phyloP scores from a whole-genome alignment of 257 asterid genomes.

The Craterostigma plantagineum region DNA sequence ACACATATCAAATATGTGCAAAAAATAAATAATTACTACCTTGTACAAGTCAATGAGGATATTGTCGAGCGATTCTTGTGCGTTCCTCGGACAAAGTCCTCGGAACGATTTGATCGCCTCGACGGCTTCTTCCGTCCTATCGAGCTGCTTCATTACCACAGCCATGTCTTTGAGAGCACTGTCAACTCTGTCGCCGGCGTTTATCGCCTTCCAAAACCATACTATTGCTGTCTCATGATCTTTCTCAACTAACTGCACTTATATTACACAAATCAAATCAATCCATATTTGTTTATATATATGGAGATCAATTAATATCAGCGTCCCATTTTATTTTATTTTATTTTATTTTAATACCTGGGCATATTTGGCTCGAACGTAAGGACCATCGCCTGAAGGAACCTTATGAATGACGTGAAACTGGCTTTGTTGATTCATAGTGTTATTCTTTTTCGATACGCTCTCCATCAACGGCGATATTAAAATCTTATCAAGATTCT shows the following conservation, averaged over 20 bases:
- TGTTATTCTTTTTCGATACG: too few species aligned
- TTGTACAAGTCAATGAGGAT: conserved; percentile 51
- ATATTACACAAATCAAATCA: too few species aligned
- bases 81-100: conserved; percentile 26
- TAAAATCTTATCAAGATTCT: neutral
- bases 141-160: conserved; percentile 45
- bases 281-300: too few species aligned
- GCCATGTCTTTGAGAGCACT: conserved; percentile 65
- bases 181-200: conserved; percentile 37
- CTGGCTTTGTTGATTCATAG: conserved; percentile 14
- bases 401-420: conserved; percentile 56
- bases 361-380: conserved; percentile 73
- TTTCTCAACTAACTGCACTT: conserved; percentile 38
- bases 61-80: conserved; percentile 54
- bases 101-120: conserved; percentile 44
- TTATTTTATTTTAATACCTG: too few species aligned
- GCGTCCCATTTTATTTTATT: too few species aligned
- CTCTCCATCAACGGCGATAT: too few species aligned
- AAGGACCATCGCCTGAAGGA: conserved; percentile 91
- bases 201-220: conserved; percentile 52
- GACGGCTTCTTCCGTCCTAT: conserved; percentile 44
- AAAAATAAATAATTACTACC: conserved; percentile 16
- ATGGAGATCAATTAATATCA: too few species aligned
- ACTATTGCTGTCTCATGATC: conserved; percentile 38
- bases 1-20: too few species aligned